Evolutionary conservation across 805 yeast genomes (phyloP).

Genomic region (Suhomyces kilbournensis): DNA sequence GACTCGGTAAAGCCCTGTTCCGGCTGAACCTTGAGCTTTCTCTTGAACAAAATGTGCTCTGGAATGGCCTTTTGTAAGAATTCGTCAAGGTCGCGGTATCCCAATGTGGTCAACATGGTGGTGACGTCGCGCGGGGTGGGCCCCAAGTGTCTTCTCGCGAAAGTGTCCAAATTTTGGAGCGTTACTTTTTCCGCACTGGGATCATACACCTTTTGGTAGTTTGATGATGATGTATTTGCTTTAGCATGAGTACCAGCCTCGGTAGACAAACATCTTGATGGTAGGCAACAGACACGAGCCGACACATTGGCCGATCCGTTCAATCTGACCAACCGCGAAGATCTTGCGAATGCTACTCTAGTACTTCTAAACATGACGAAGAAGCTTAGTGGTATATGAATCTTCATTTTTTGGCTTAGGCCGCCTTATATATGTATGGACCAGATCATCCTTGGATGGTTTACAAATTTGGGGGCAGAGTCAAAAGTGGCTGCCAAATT

Average conservation of each 20-base stretch:
- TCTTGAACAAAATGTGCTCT: constrained; percentile 62
- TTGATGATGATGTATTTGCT: constrained; percentile 55
- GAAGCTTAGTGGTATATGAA: background rate
- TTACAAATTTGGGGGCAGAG: background rate
- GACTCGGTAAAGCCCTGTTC: constrained; percentile 74
- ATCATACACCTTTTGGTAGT: constrained; percentile 47
- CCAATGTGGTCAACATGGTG: constrained; percentile 64
- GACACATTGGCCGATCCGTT: background rate
- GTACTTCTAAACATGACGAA: background rate
- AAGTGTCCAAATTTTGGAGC: constrained; percentile 62
- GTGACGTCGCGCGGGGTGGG: constrained; percentile 62
- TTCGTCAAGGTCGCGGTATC: constrained; percentile 62
- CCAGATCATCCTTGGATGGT: background rate
- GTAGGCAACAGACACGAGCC: background rate
- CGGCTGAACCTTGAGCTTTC: constrained; percentile 68
- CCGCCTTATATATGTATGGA: background rate
- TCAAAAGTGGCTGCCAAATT: background rate
- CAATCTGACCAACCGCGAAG: constrained; percentile 4
- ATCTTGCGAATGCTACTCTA: constrained; percentile 4
- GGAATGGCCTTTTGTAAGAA: constrained; percentile 79
- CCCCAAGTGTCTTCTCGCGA: constrained; percentile 89
- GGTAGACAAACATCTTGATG: background rate
- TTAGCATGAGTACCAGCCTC: constrained; percentile 13
- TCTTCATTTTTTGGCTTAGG: background rate
- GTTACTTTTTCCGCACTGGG: constrained; percentile 27